These are phyloP conservation scores for Tetrahymena malaccensis DNA, from an alignment of 73 alveolate genomes.

Conservation along the genomic window DNA sequence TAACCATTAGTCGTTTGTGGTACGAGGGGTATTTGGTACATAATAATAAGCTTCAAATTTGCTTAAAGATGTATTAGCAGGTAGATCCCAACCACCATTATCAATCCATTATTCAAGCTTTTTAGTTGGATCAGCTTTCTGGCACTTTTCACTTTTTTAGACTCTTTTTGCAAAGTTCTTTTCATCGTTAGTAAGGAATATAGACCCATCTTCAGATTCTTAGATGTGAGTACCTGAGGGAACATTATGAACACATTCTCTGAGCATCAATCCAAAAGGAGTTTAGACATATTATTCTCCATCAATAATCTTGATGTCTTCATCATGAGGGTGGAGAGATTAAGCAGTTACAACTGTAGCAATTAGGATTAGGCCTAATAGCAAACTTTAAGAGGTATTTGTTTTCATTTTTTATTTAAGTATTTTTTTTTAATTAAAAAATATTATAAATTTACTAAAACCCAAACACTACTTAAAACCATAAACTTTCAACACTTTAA, in stretches of 20 bases:
- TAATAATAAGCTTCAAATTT: background rate
- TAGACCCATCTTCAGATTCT: background rate
- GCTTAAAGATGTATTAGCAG: background rate
- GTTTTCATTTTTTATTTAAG: too few species aligned
- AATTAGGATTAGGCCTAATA: background rate
- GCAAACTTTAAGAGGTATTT: background rate
- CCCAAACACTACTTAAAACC: too few species aligned
- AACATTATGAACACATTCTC: background rate
- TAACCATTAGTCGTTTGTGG: background rate
- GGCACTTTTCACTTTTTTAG: background rate
- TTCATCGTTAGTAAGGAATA: background rate
- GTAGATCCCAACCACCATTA: background rate
- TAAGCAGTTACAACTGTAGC: background rate
- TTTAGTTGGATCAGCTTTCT: background rate
- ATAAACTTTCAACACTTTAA: too few species aligned
- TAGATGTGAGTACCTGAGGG: background rate
- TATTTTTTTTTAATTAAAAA: too few species aligned
- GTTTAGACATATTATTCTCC: background rate
- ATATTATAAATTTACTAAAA: too few species aligned
- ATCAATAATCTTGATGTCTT: background rate
- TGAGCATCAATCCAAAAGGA: background rate
- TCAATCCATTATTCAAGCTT: background rate
- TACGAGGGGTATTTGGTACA: background rate
- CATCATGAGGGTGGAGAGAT: background rate
- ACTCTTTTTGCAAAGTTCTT: background rate